Evolutionary conservation across 352 stramenopile genomes (phyloP).

Genomic region (Phytophthora sansomeana): DNA sequence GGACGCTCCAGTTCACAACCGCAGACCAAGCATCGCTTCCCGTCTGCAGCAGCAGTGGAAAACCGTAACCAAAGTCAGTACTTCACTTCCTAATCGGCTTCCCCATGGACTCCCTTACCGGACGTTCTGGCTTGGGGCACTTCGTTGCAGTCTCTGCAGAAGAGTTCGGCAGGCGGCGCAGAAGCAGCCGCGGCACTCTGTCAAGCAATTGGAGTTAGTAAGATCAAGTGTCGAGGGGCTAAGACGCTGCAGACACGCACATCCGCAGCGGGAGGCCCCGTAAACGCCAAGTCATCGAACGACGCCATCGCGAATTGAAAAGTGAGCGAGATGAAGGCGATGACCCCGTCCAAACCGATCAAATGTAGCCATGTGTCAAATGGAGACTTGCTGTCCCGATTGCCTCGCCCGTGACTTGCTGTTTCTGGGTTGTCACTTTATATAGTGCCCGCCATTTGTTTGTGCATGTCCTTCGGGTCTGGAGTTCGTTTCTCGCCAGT

Average conservation of each 20-base stretch:
- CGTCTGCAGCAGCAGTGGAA: slow-evolving; percentile 37
- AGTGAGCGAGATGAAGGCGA: not conserved
- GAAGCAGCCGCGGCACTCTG: slow-evolving; percentile 1
- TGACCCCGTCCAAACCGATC: slow-evolving; percentile 12
- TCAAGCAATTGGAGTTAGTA: not conserved
- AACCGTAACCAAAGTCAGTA: not conserved
- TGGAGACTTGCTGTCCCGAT: too few species aligned
- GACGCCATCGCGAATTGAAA: slow-evolving; percentile 49
- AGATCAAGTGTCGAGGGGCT: not conserved
- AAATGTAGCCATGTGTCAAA: slow-evolving; percentile 7
- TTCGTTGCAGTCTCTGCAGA: slow-evolving; percentile 76
- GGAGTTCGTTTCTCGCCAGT: too few species aligned
- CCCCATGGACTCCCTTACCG: slow-evolving; percentile 34
- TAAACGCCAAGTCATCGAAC: slow-evolving; percentile 82
- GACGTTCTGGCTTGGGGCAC: slow-evolving; percentile 54
- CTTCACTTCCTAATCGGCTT: not conserved
- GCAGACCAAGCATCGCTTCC: slow-evolving; percentile 72
- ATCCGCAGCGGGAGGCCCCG: slow-evolving; percentile 19
- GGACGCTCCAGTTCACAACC: slow-evolving; percentile 59
- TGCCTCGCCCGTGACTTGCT: not conserved
- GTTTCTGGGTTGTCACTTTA: too few species aligned
- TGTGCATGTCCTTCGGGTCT: too few species aligned
- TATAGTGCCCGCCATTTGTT: too few species aligned
- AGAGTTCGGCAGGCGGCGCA: slow-evolving; percentile 35
- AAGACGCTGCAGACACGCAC: slow-evolving; percentile 10